Evolutionary conservation across 202 grass and related monocot genomes (phyloP).

Genomic region (Setaria viridis): DNA sequence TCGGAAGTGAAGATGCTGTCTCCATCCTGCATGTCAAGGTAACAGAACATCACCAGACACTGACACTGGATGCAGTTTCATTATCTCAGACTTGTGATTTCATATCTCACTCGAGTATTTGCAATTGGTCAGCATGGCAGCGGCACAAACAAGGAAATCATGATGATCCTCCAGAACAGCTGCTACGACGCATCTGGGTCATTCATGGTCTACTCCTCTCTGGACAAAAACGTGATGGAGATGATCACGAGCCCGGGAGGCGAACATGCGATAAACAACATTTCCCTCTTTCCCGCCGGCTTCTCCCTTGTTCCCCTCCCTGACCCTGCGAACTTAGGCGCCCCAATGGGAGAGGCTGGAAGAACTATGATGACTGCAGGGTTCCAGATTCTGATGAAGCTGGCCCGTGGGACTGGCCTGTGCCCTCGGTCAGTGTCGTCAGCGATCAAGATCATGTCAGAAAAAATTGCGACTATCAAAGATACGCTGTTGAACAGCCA

Average conservation of each 20-base stretch:
- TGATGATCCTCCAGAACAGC: constrained; percentile 68
- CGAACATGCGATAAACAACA: background rate
- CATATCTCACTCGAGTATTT: background rate
- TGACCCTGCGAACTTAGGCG: background rate
- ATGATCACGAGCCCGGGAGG: constrained; percentile 18
- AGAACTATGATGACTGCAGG: constrained; percentile 52
- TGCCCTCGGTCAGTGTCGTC: constrained; percentile 29
- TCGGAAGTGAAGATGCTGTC: constrained; percentile 43
- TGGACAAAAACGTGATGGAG: constrained; percentile 44
- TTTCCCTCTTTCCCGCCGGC: constrained; percentile 46
- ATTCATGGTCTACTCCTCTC: constrained; percentile 58
- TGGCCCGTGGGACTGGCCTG: constrained; percentile 35
- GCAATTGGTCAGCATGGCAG: constrained; percentile 4
- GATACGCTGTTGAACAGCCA: constrained; percentile 24
- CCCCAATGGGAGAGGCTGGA: constrained; percentile 10
- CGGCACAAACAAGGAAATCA: background rate
- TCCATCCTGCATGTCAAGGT: constrained; percentile 65
- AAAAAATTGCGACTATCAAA: constrained; percentile 30
- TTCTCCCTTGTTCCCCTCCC: constrained; percentile 38
- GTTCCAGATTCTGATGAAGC: constrained; percentile 60
- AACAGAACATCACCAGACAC: constrained; percentile 4
- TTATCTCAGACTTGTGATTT: background rate
- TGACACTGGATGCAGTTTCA: background rate
- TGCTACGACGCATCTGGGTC: constrained; percentile 51
- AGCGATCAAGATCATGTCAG: constrained; percentile 16